A percentile compares a stretch with the other conserved stretches of the same genome.
Conservation (phyloP, 495 filamentous ascomycete species). For the Xylaria telfairii region DNA sequence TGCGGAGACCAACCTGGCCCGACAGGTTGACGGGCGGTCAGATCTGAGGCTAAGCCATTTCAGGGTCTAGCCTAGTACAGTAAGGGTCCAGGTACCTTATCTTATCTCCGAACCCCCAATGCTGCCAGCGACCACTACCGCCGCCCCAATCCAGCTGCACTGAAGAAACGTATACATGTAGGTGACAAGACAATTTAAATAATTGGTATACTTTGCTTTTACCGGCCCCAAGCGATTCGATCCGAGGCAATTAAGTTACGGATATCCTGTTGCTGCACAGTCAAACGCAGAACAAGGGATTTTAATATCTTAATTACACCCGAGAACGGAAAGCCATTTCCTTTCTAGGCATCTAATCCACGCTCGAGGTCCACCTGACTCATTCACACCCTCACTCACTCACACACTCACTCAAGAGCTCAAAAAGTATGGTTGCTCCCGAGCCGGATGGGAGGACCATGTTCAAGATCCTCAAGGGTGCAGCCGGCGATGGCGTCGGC, state of each 20-base stretch:
- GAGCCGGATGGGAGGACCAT: slow-evolving; percentile 29
- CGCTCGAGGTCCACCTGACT: slow-evolving; percentile 8
- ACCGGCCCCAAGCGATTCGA: no score
- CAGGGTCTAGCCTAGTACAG: no score
- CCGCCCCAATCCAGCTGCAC: neutral
- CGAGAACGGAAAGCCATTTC: neutral
- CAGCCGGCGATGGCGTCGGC: slow-evolving; percentile 39
- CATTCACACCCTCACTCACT: neutral
- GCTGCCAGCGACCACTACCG: neutral
- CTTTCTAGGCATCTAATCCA: neutral
- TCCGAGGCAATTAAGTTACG: no score
- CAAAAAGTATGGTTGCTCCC: slow-evolving; percentile 25
- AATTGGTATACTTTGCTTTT: no score
- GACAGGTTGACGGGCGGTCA: neutral
- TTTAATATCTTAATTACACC: neutral
- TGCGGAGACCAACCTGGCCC: neutral
- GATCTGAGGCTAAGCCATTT: neutral
- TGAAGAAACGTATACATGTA: no score
- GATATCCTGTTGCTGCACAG: no score
- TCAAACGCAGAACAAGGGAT: neutral
- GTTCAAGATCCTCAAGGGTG: slow-evolving; percentile 49
- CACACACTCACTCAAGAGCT: neutral
- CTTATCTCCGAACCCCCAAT: neutral
- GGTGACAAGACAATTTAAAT: no score
- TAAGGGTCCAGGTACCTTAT: slow-evolving; percentile 1